phyloP scores from a whole-genome alignment of 805 yeast species.

The Blastobotrys chiropterorum region DNA sequence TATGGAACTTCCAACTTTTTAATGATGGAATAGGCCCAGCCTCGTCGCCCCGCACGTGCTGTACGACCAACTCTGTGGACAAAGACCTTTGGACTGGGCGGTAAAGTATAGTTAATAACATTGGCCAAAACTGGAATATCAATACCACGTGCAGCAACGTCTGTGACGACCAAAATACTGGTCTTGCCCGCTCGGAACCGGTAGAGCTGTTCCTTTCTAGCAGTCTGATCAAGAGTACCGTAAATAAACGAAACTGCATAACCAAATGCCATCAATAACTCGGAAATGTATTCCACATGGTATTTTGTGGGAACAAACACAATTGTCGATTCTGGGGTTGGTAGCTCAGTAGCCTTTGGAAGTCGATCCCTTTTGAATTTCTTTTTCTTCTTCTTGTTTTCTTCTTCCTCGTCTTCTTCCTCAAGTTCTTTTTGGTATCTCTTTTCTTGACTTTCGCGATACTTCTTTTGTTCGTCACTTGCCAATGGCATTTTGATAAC shows the following conservation, averaged over 20 bases:
- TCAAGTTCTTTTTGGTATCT: constrained; percentile 42
- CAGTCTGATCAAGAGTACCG: constrained; percentile 92
- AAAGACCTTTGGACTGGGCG: constrained; percentile 88
- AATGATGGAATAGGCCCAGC: constrained; percentile 94
- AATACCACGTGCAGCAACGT: constrained; percentile 92
- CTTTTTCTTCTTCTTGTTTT: constrained; percentile 29
- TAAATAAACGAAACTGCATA: constrained; percentile 85
- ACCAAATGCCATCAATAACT: constrained; percentile 66
- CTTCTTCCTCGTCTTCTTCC: constrained; percentile 46
- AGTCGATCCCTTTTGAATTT: constrained; percentile 39
- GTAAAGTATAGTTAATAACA: constrained; percentile 85
- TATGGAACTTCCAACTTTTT: constrained; percentile 85
- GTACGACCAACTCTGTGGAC: constrained; percentile 98
- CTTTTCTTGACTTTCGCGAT: constrained; percentile 33
- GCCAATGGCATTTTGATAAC: constrained; percentile 81
- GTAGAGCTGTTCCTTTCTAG: constrained; percentile 81
- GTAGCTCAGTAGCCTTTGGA: constrained; percentile 78
- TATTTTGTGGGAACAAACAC: constrained; percentile 95
- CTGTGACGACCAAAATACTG: constrained; percentile 88
- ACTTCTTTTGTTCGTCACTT: constrained; percentile 56
- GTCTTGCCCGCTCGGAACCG: constrained; percentile 82
- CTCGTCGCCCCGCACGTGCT: constrained; percentile 96
- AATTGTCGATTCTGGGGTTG: constrained; percentile 81
- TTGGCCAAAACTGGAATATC: constrained; percentile 96
- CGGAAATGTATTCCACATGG: constrained; percentile 87